Evolutionary conservation across 345 rosid genomes (phyloP).

Genomic region (Dipteronia dyeriana): DNA sequence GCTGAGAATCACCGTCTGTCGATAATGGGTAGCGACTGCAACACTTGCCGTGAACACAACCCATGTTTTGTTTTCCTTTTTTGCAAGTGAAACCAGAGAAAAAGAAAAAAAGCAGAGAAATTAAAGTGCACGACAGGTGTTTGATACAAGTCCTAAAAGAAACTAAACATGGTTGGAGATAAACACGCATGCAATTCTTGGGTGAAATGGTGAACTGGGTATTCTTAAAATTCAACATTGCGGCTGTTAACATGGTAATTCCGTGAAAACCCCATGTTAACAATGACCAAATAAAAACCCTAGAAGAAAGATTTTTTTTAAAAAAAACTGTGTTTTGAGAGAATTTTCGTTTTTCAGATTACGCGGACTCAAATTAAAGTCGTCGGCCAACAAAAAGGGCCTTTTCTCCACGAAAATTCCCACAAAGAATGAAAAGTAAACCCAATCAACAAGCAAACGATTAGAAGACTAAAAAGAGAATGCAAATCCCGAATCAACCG

Average conservation of each 20-base stretch:
- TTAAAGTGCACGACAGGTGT: conserved; percentile 18
- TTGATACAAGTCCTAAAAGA: conserved; percentile 33
- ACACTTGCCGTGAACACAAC: conserved; percentile 89
- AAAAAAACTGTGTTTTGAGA: neutral
- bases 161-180: conserved; percentile 4
- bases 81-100: neutral
- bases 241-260: conserved; percentile 25
- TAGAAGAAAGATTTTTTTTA: conserved; percentile 21
- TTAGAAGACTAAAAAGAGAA: neutral
- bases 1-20: conserved; percentile 50
- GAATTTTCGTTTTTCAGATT: conserved; percentile 2
- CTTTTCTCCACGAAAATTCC: neutral
- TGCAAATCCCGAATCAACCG: conserved; percentile 13
- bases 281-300: conserved; percentile 20
- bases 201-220: conserved; percentile 27
- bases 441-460: conserved; percentile 2
- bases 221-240: conserved; percentile 27
- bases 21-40: conserved; percentile 66
- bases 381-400: neutral
- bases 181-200: conserved; percentile 6
- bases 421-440: neutral
- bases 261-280: conserved; percentile 27
- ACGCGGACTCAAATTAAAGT: neutral
- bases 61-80: conserved; percentile 44
- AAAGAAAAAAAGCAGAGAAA: conserved; percentile 11